These are phyloP conservation scores for Tillandsia leiboldiana DNA, from an alignment of 176 grass and related monocot genomes.

Conservation along the genomic window DNA sequence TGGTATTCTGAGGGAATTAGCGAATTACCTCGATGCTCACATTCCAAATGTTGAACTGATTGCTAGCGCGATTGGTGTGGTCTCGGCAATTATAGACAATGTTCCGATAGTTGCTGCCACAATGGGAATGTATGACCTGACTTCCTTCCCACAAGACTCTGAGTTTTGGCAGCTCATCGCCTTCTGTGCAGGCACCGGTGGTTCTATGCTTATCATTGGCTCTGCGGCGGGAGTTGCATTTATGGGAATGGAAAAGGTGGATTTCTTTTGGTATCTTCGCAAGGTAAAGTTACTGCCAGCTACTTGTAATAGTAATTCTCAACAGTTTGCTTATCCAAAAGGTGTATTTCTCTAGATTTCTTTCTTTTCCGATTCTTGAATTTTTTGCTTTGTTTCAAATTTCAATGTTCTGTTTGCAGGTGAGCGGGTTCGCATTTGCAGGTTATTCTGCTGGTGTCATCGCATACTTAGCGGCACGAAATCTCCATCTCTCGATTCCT, in stretches of 20 bases:
- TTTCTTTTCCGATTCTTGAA: not conserved
- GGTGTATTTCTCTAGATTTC: not conserved
- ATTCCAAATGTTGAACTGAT: conserved; percentile 70
- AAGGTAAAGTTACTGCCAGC: conserved; percentile 45
- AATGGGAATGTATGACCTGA: conserved; percentile 94
- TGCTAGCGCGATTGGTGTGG: conserved; percentile 78
- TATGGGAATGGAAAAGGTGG: conserved; percentile 97
- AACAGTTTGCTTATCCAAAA: not conserved
- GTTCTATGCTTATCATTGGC: conserved; percentile 96
- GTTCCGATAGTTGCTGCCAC: conserved; percentile 94
- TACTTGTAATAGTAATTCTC: not conserved
- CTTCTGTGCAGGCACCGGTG: conserved; percentile 88
- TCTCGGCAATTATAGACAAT: conserved; percentile 88
- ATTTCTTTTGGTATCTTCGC: conserved; percentile 98
- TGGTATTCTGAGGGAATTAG: conserved; percentile 78
- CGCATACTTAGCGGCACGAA: conserved; percentile 52
- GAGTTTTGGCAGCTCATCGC: conserved; percentile 95
- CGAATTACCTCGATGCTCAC: conserved; percentile 83
- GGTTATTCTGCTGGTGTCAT: conserved; percentile 86
- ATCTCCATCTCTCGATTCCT: conserved; percentile 50
- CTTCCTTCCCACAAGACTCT: conserved; percentile 79
- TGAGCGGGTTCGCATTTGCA: conserved; percentile 87
- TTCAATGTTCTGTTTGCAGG: conserved; percentile 41
- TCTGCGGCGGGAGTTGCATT: conserved; percentile 94
- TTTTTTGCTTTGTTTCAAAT: conserved; percentile 6